A percentile compares a stretch with the other conserved stretches of the same genome.
Evolutionary conservation across 768 basidiomycete species (phyloP).

Genomic region (Auricularia cornea): DNA sequence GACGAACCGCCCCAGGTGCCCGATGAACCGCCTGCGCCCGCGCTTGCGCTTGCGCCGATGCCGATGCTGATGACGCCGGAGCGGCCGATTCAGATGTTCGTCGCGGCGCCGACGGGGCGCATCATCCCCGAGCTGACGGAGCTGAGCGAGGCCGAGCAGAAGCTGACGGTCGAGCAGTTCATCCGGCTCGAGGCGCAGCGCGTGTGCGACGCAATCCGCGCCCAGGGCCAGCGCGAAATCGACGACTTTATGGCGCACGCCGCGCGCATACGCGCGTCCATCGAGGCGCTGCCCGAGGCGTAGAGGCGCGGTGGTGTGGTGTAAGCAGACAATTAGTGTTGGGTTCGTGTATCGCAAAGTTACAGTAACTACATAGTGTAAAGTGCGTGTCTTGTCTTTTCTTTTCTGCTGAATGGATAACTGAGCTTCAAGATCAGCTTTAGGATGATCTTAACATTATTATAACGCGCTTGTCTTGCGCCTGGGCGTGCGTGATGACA

Average conservation of each 20-base stretch:
- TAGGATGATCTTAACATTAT: too few species aligned
- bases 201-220: slow-evolving; percentile 51
- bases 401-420: too few species aligned
- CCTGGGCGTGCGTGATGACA: too few species aligned
- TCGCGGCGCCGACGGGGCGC: not conserved
- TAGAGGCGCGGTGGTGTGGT: too few species aligned
- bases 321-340: too few species aligned
- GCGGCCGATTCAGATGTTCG: slow-evolving; percentile 4
- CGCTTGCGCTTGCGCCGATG: slow-evolving; percentile 1
- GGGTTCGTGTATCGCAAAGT: too few species aligned
- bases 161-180: slow-evolving; percentile 81
- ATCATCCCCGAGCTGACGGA: slow-evolving; percentile 14
- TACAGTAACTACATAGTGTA: too few species aligned
- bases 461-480: too few species aligned
- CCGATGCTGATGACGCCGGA: not conserved
- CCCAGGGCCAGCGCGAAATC: slow-evolving; percentile 45
- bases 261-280: slow-evolving; percentile 24
- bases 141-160: slow-evolving; percentile 57
- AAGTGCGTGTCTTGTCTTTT: too few species aligned
- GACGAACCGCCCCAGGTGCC: slow-evolving; percentile 1
- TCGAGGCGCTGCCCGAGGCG: slow-evolving; percentile 19
- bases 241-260: slow-evolving; percentile 39
- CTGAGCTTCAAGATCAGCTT: too few species aligned
- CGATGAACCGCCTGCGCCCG: slow-evolving; percentile 3
- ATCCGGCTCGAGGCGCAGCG: slow-evolving; percentile 66